These are phyloP conservation scores for Salix exigua DNA, from an alignment of 345 rosid genomes.

Conservation along the genomic window DNA sequence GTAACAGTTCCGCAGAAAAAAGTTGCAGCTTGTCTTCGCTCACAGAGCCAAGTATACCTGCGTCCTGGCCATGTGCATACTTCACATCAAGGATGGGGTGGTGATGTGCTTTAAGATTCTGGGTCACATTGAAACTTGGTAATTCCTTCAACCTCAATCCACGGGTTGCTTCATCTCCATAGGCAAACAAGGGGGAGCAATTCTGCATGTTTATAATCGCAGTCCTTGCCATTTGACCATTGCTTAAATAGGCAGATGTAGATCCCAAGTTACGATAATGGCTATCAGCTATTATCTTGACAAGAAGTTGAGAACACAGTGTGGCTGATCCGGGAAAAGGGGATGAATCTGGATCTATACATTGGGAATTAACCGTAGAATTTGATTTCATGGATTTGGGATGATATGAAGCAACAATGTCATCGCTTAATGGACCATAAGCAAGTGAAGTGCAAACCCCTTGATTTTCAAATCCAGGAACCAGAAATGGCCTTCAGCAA, in stretches of 20 bases:
- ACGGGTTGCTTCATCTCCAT: constrained; percentile 5
- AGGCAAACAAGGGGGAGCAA: constrained; percentile 8
- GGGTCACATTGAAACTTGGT: constrained; percentile 6
- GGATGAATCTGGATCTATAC: neutral
- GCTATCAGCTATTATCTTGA: constrained; percentile 6
- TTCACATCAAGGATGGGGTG: constrained; percentile 13
- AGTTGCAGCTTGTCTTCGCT: constrained; percentile 12
- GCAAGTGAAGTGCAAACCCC: constrained; percentile 9
- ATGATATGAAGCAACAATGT: constrained; percentile 15
- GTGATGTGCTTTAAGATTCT: constrained; percentile 10
- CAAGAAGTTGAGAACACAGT: constrained; percentile 10
- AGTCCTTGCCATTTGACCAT: neutral
- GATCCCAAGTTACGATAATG: constrained; percentile 13
- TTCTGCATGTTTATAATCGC: constrained; percentile 4
- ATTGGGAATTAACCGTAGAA: neutral
- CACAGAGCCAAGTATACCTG: neutral
- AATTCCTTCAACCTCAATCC: constrained; percentile 5
- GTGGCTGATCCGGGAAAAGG: constrained; percentile 3
- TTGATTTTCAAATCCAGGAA: constrained; percentile 14
- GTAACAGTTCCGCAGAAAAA: neutral
- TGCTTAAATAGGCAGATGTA: neutral
- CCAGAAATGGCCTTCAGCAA: constrained; percentile 5
- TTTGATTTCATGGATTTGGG: neutral
- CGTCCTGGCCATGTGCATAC: neutral
- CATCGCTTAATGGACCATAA: constrained; percentile 12